Conservation (phyloP, 192 early-diverging fungal genomes). For the Backusella psychrophila region DNA sequence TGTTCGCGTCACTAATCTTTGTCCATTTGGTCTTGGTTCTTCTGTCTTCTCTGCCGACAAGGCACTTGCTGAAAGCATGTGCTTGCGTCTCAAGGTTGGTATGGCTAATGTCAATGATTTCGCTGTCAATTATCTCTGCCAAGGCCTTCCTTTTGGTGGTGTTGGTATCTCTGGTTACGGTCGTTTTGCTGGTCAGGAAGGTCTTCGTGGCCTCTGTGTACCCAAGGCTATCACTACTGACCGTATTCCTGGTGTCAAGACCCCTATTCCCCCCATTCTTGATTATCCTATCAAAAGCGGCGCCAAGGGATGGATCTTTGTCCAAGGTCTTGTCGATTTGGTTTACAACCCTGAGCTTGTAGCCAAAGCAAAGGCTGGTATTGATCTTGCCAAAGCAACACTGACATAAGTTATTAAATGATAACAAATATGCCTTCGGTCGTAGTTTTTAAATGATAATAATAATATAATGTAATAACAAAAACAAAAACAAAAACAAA, state of each 20-base stretch:
- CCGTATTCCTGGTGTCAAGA: slow-evolving; percentile 68
- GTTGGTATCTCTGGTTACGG: slow-evolving; percentile 78
- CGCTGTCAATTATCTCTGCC: slow-evolving; percentile 81
- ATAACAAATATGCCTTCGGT: no score
- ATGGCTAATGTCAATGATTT: slow-evolving; percentile 90
- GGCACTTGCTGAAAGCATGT: slow-evolving; percentile 55
- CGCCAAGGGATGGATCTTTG: slow-evolving; percentile 52
- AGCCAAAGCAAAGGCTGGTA: slow-evolving; percentile 48
- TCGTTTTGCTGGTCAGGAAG: slow-evolving; percentile 68
- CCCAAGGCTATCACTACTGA: slow-evolving; percentile 73
- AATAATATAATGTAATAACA: not conserved
- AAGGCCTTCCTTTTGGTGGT: slow-evolving; percentile 80
- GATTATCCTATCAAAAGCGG: slow-evolving; percentile 69
- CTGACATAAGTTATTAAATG: not conserved
- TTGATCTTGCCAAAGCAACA: slow-evolving; percentile 50
- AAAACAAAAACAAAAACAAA: not conserved
- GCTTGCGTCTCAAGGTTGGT: slow-evolving; percentile 63
- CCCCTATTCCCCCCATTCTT: slow-evolving; percentile 70
- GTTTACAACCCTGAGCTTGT: slow-evolving; percentile 48
- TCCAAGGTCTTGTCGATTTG: slow-evolving; percentile 53
- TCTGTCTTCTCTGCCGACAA: slow-evolving; percentile 76
- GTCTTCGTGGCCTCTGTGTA: slow-evolving; percentile 67
- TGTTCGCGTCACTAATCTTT: slow-evolving; percentile 63
- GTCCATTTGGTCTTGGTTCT: slow-evolving; percentile 75
- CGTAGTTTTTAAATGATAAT: not conserved